A percentile compares a stretch with the other conserved stretches of the same genome.
Conservation (phyloP, 352 stramenopile species). For the Phytophthora pinifolia region DNA sequence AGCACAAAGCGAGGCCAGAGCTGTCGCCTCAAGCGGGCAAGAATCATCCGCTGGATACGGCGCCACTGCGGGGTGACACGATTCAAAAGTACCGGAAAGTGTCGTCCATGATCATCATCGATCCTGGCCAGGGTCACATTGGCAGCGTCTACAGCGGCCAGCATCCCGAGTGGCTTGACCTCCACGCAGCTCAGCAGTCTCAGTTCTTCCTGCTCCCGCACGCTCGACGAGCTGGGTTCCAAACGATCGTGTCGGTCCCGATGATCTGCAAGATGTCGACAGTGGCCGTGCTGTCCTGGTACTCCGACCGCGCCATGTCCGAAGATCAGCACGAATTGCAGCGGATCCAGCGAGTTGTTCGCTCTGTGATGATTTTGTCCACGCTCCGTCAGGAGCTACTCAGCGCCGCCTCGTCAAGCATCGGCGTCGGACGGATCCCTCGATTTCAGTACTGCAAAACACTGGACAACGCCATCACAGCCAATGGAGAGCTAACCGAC, state of each 20-base stretch:
- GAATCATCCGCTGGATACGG: slow-evolving; percentile 27
- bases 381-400: slow-evolving; percentile 57
- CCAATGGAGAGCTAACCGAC: slow-evolving; percentile 66
- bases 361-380: slow-evolving; percentile 66
- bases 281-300: slow-evolving; percentile 81
- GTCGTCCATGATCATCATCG: slow-evolving; percentile 68
- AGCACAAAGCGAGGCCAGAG: slow-evolving; percentile 11
- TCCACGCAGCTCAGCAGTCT: slow-evolving; percentile 48
- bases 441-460: slow-evolving; percentile 81
- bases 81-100: slow-evolving; percentile 81
- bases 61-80: slow-evolving; percentile 38
- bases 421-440: slow-evolving; percentile 38
- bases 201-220: slow-evolving; percentile 79
- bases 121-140: slow-evolving; percentile 74
- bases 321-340: slow-evolving; percentile 70
- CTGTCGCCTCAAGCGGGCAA: slow-evolving; percentile 25
- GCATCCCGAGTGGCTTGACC: slow-evolving; percentile 68
- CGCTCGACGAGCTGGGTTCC: slow-evolving; percentile 59
- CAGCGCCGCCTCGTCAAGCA: slow-evolving; percentile 29
- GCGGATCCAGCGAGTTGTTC: slow-evolving; percentile 66
- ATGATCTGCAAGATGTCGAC: slow-evolving; percentile 87
- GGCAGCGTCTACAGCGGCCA: slow-evolving; percentile 73
- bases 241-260: slow-evolving; percentile 67
- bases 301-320: slow-evolving; percentile 46
- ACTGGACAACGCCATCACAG: slow-evolving; percentile 71